These are phyloP conservation scores for Suillus bovinus DNA, from an alignment of 768 basidiomycete genomes.

Conservation along the genomic window DNA sequence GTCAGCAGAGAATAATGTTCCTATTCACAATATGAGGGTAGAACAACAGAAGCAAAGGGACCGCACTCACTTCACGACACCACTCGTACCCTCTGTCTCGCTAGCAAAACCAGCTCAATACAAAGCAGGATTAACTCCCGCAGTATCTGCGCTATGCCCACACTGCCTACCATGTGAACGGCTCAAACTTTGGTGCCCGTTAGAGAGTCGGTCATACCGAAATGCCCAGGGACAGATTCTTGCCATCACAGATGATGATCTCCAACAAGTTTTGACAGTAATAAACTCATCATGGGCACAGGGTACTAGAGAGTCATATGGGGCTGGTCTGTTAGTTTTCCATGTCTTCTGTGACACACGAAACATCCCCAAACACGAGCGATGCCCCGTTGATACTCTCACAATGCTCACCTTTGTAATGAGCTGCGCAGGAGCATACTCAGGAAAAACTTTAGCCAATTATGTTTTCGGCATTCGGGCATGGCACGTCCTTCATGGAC, in stretches of 20 bases:
- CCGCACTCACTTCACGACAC: not conserved
- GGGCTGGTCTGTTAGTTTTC: slow-evolving; percentile 37
- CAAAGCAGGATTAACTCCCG: not conserved
- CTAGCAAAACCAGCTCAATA: not conserved
- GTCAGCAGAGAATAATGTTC: too few relatives aligned
- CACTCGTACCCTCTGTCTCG: too few relatives aligned
- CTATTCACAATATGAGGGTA: too few relatives aligned
- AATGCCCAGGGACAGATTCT: not conserved
- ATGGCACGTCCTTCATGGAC: slow-evolving; percentile 18
- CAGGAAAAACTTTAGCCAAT: slow-evolving; percentile 14
- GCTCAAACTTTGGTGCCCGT: not conserved
- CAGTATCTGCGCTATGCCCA: not conserved
- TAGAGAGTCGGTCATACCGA: not conserved
- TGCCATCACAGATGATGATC: not conserved
- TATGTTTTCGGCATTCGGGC: slow-evolving; percentile 21
- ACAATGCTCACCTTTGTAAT: slow-evolving; percentile 34
- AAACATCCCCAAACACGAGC: slow-evolving; percentile 10
- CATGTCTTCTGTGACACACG: slow-evolving; percentile 42
- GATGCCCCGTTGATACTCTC: slow-evolving; percentile 25
- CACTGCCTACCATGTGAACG: not conserved
- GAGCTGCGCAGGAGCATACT: slow-evolving; percentile 30
- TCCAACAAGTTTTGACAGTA: not conserved
- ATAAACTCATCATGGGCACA: slow-evolving; percentile 28
- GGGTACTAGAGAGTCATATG: slow-evolving; percentile 37
- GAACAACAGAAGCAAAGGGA: too few relatives aligned